Conservation (phyloP, 2,329 filamentous ascomycete genomes). For the Teratosphaeria destructans region DNA sequence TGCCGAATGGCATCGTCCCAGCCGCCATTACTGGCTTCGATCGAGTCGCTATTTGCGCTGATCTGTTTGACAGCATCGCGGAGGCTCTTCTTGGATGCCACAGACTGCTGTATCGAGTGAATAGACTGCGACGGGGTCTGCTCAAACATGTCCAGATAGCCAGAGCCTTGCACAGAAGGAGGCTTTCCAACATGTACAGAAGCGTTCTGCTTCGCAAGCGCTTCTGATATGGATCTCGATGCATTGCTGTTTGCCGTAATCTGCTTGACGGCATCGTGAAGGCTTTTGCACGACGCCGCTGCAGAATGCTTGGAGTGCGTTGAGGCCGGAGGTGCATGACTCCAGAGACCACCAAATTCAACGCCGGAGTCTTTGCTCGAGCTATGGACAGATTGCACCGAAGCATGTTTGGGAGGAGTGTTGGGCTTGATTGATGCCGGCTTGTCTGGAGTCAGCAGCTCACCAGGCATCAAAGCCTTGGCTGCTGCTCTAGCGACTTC, state of each 20-base stretch:
- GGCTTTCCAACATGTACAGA: background rate
- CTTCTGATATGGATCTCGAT: background rate
- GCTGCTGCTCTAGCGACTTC: slow-evolving; percentile 3
- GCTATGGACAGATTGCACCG: background rate
- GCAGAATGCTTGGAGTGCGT: background rate
- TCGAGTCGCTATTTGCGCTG: slow-evolving; percentile 1
- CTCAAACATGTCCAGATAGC: background rate
- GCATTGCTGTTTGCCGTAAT: slow-evolving; percentile 3
- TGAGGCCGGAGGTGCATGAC: background rate
- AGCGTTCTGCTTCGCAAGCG: background rate
- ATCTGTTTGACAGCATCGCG: slow-evolving; percentile 1
- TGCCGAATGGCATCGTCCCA: background rate
- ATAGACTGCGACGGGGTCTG: background rate
- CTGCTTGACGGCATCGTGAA: slow-evolving; percentile 1
- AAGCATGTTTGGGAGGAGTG: background rate
- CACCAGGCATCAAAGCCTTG: slow-evolving; percentile 16
- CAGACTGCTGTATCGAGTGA: background rate
- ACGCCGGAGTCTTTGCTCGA: slow-evolving; percentile 6
- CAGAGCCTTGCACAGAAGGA: background rate
- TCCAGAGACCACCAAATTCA: slow-evolving; percentile 1
- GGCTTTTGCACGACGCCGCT: background rate
- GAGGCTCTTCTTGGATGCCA: slow-evolving; percentile 1
- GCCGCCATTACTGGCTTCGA: background rate
- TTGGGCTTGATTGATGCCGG: background rate
- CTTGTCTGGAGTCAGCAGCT: slow-evolving; percentile 4